phyloP scores from a whole-genome alignment of 2,329 filamentous ascomycete species.

The Fusarium agapanthi region DNA sequence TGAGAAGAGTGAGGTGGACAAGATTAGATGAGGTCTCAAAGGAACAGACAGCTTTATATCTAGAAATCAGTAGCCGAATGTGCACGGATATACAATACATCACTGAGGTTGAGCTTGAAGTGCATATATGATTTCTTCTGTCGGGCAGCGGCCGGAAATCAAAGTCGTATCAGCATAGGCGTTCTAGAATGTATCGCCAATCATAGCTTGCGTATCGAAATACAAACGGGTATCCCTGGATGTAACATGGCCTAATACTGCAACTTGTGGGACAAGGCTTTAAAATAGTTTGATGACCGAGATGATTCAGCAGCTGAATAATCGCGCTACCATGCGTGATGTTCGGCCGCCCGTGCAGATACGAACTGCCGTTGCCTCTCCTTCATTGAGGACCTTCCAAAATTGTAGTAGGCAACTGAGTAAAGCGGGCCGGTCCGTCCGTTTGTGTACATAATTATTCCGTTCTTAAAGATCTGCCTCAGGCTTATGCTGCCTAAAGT shows the following conservation, averaged over 20 bases:
- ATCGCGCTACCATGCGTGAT: neutral
- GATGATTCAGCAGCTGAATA: neutral
- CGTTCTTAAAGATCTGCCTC: neutral
- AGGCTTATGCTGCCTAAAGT: too few relatives aligned
- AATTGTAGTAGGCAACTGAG: neutral
- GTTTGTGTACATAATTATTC: neutral
- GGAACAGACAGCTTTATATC: neutral
- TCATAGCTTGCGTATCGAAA: neutral
- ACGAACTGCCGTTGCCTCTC: rapidly evolving
- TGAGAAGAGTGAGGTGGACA: neutral
- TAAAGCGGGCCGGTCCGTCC: neutral
- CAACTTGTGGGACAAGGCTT: neutral
- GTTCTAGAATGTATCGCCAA: neutral
- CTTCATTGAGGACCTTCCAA: neutral
- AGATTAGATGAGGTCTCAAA: rapidly evolving
- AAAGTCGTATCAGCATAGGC: neutral
- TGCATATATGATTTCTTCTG: neutral
- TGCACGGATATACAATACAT: neutral
- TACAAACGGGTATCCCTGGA: neutral
- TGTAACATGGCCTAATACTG: neutral
- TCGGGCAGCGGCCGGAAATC: neutral
- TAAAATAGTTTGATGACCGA: neutral
- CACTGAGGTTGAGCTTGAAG: neutral
- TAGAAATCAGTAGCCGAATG: rapidly evolving
- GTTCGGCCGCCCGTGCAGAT: neutral